phyloP scores from a whole-genome alignment of 257 asterid species.

The Solanum bulbocastanum region DNA sequence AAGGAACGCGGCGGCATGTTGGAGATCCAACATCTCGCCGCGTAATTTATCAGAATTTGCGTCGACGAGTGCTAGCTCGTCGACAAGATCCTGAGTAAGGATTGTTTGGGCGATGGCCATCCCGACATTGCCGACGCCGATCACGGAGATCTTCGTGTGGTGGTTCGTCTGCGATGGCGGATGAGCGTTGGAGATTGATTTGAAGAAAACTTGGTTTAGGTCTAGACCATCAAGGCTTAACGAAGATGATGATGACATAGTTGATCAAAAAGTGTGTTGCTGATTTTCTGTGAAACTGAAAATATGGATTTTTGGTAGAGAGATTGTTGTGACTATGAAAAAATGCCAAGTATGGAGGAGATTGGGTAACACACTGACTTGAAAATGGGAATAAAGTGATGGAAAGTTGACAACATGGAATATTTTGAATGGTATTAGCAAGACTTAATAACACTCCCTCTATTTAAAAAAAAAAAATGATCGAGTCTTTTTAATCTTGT shows the following conservation, averaged over 20 bases:
- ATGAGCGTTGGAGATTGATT: conserved; percentile 32
- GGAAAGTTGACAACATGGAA: not conserved
- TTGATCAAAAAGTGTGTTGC: not conserved
- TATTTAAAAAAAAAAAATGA: accelerated
- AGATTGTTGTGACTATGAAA: not conserved
- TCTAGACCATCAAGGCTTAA: conserved; percentile 75
- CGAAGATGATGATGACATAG: conserved; percentile 53
- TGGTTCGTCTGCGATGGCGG: conserved; percentile 39
- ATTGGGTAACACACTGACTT: not conserved
- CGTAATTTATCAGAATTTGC: conserved; percentile 60
- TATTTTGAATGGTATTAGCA: not conserved
- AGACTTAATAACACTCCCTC: too few species aligned
- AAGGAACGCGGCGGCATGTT: conserved; percentile 88
- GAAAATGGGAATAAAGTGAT: not conserved
- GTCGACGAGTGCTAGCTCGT: conserved; percentile 68
- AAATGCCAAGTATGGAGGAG: not conserved
- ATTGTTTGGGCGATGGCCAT: conserved; percentile 95
- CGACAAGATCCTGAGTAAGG: conserved; percentile 72
- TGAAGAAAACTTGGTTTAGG: conserved; percentile 49
- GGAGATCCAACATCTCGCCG: conserved; percentile 86
- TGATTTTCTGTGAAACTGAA: not conserved
- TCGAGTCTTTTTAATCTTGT: accelerated
- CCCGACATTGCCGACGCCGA: conserved; percentile 88
- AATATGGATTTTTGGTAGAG: not conserved
- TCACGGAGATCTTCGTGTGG: conserved; percentile 63